Evolutionary conservation across 140 eudicot genomes (phyloP).

Genomic region (Erigeron philadelphicus): DNA sequence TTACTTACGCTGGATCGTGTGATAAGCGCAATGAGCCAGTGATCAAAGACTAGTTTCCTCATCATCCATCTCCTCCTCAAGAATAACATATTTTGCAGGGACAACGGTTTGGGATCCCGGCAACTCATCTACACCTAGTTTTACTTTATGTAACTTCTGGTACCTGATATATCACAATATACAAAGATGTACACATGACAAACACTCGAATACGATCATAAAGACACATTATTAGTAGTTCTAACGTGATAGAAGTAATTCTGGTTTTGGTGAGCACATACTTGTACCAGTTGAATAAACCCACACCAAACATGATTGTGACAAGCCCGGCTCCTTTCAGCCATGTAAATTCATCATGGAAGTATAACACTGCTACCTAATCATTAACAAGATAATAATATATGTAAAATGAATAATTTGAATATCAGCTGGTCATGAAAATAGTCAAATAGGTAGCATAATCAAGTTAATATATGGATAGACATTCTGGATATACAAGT

Average conservation of each 20-base stretch:
- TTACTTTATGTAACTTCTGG: slow-evolving; percentile 61
- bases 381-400: slow-evolving; percentile 14
- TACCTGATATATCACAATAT: slow-evolving; percentile 40
- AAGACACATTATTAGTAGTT: background rate
- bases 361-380: slow-evolving; percentile 96
- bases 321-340: slow-evolving; percentile 81
- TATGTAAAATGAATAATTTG: background rate
- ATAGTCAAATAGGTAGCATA: background rate
- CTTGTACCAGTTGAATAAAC: slow-evolving; percentile 95
- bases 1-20: slow-evolving; percentile 10
- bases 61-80: slow-evolving; percentile 69
- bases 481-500: background rate
- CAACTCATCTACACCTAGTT: slow-evolving; percentile 31
- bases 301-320: slow-evolving; percentile 78
- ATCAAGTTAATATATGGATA: background rate
- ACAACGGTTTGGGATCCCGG: slow-evolving; percentile 30
- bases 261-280: slow-evolving; percentile 39
- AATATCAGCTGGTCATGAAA: background rate
- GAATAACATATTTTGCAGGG: slow-evolving; percentile 73
- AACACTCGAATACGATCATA: background rate
- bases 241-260: background rate
- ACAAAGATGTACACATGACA: background rate
- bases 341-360: slow-evolving; percentile 93
- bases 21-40: background rate
- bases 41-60: slow-evolving; percentile 45